Evolutionary conservation across 352 stramenopile genomes (phyloP).

Genomic region (Lagenidium giganteum): DNA sequence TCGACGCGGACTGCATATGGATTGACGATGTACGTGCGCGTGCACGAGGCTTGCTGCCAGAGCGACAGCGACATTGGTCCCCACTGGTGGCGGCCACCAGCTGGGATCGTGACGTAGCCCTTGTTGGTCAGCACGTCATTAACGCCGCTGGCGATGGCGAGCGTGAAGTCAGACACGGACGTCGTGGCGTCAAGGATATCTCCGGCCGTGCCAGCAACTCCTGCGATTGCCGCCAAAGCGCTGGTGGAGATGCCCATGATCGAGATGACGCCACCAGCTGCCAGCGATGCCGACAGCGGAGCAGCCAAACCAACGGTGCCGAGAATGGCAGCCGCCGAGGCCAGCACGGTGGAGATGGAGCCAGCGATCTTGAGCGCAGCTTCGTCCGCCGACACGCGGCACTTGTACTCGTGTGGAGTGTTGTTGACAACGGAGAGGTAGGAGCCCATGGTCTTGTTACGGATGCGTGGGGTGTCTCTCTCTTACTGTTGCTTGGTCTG

Average conservation of each 20-base stretch:
- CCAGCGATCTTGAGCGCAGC: slow-evolving; percentile 11
- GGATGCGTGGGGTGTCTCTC: too few relatives aligned
- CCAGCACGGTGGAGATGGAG: slow-evolving; percentile 4
- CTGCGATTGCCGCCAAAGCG: slow-evolving; percentile 6
- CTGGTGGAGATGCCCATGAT: slow-evolving; percentile 7
- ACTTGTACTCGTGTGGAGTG: slow-evolving; percentile 15
- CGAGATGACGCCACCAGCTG: slow-evolving; percentile 1
- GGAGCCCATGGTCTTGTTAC: slow-evolving; percentile 17
- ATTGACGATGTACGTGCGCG: slow-evolving; percentile 33
- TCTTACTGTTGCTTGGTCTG: too few relatives aligned
- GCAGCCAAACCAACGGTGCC: slow-evolving; percentile 1
- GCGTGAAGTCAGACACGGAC: slow-evolving; percentile 27
- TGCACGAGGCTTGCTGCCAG: slow-evolving; percentile 40
- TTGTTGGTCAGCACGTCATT: slow-evolving; percentile 27
- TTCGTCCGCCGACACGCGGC: slow-evolving; percentile 9
- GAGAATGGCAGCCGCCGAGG: background rate
- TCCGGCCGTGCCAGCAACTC: slow-evolving; percentile 1
- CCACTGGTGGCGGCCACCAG: slow-evolving; percentile 27
- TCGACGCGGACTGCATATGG: slow-evolving; percentile 28
- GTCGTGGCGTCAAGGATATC: slow-evolving; percentile 13
- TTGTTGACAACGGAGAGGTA: slow-evolving; percentile 25
- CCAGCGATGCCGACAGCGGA: slow-evolving; percentile 4
- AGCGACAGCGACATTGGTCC: slow-evolving; percentile 39
- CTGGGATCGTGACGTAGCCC: slow-evolving; percentile 23
- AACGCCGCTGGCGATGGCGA: slow-evolving; percentile 28